A percentile compares a stretch with the other conserved stretches of the same genome.
Conservation (phyloP, 1,139 yeast species). For the Sugiyamaella grinbergsii region DNA sequence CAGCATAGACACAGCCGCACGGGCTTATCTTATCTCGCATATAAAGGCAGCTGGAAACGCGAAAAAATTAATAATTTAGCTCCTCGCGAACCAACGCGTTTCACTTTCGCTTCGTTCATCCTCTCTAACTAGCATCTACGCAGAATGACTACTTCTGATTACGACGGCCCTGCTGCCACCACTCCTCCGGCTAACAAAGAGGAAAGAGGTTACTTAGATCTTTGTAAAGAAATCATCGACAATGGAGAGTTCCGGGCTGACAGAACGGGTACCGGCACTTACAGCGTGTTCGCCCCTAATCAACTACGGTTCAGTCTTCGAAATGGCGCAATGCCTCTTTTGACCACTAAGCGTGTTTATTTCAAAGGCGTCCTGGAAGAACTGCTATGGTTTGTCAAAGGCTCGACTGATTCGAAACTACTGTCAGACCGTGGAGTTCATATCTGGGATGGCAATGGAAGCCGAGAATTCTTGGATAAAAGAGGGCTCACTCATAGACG, state of each 20-base stretch:
- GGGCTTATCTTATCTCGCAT: background rate
- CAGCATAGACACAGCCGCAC: too few relatives aligned
- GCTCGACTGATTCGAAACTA: constrained; percentile 83
- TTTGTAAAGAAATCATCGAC: constrained; percentile 72
- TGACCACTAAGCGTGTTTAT: constrained; percentile 92
- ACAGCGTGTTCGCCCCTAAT: constrained; percentile 90
- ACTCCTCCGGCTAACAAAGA: constrained; percentile 42
- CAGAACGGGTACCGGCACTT: constrained; percentile 96
- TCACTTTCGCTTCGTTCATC: background rate
- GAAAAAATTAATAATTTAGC: background rate
- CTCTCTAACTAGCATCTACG: background rate
- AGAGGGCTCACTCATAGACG: constrained; percentile 78
- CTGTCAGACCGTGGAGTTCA: constrained; percentile 81
- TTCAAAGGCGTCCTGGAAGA: constrained; percentile 88
- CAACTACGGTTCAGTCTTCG: constrained; percentile 81
- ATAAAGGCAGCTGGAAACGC: background rate
- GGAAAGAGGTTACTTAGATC: constrained; percentile 83
- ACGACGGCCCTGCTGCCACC: background rate
- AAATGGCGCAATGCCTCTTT: constrained; percentile 74
- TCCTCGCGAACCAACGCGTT: background rate
- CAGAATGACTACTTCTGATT: background rate
- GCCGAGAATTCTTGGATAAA: constrained; percentile 82
- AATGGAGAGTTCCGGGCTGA: constrained; percentile 92
- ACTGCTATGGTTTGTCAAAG: constrained; percentile 87
- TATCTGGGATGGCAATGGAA: constrained; percentile 99